These are phyloP conservation scores for Diplodia seriata DNA, from an alignment of 2,329 filamentous ascomycete genomes.

Conservation along the genomic window DNA sequence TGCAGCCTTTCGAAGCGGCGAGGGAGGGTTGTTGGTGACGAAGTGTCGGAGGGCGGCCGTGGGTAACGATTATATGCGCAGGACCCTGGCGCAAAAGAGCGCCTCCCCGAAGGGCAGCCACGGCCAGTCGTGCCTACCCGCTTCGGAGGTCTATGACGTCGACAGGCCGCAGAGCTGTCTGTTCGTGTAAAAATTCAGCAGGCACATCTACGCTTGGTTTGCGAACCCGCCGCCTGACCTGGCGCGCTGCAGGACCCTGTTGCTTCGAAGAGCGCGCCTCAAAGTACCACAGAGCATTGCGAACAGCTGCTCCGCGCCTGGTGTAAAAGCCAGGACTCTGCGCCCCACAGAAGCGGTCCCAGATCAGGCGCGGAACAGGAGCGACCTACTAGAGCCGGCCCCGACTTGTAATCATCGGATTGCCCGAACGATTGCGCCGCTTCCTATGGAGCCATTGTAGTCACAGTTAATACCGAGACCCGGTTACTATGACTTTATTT, in stretches of 20 bases:
- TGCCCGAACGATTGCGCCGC: too few species aligned
- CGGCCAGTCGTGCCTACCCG: neutral
- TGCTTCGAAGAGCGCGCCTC: neutral
- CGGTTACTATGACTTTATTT: neutral
- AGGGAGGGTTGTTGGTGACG: slow-evolving; percentile 1
- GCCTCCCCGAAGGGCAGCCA: slow-evolving; percentile 3
- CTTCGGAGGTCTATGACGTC: neutral
- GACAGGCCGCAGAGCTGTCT: neutral
- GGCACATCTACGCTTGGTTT: neutral
- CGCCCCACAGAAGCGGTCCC: neutral
- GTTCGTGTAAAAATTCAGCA: neutral
- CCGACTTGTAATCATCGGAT: too few species aligned
- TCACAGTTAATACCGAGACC: neutral
- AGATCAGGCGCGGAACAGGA: neutral
- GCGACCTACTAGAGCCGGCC: neutral
- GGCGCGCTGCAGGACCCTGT: neutral
- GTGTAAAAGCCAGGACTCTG: neutral
- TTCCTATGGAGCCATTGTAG: neutral
- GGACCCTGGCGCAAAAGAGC: neutral
- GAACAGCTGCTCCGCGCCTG: neutral
- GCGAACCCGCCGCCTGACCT: neutral
- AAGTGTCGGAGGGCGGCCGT: neutral
- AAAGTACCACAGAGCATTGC: neutral
- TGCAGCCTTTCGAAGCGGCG: neutral
- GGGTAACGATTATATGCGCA: neutral